A percentile compares a stretch with the other conserved stretches of the same genome.
Conservation (phyloP, 306 rosid species). For the Quercus berberidifolia region DNA sequence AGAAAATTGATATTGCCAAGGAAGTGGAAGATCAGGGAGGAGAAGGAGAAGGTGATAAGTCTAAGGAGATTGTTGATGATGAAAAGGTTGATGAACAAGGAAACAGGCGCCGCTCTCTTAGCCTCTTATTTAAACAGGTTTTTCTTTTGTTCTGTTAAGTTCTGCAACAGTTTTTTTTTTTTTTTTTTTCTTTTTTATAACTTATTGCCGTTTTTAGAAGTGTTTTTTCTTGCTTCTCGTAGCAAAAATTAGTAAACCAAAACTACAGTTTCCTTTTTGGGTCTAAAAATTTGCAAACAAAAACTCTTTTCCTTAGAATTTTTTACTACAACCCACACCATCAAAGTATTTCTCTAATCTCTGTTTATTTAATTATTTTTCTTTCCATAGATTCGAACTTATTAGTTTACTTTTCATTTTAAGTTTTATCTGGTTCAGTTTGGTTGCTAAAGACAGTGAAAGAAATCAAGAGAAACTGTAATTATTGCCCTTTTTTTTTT, state of each 20-base stretch:
- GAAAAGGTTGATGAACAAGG: conserved; percentile 24
- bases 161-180: conserved; percentile 11
- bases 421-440: not conserved
- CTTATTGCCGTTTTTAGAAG: not conserved
- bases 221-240: not conserved
- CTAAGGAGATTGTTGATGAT: conserved; percentile 27
- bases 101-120: conserved; percentile 50
- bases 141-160: not conserved
- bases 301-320: not conserved
- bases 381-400: not conserved
- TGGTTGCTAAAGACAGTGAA: not conserved
- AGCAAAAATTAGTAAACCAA: not conserved
- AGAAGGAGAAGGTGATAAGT: not conserved
- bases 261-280: not conserved
- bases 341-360: not conserved
- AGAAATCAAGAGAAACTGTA: not conserved
- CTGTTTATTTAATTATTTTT: not conserved
- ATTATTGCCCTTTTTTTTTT: not conserved
- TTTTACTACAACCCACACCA: too few relatives aligned
- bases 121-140: conserved; percentile 52
- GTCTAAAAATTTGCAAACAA: not conserved
- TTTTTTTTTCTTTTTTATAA: not conserved
- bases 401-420: not conserved
- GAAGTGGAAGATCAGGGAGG: conserved; percentile 2
- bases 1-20: not conserved